Base-by-base conservation (phyloP, 2,329 filamentous ascomycete species). In the Ophioceras dolichostomum region DNA sequence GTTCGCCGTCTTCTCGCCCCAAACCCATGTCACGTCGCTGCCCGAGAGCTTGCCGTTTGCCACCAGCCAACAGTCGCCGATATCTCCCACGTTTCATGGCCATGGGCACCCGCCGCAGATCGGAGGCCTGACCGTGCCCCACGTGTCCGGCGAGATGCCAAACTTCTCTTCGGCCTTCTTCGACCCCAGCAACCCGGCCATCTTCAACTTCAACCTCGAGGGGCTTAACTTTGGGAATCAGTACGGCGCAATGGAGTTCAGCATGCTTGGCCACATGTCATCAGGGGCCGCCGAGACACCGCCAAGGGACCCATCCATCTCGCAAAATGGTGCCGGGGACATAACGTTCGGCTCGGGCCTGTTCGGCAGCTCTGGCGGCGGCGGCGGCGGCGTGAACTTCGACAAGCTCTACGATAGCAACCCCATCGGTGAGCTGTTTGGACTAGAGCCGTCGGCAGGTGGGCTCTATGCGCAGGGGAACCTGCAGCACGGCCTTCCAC, bases 161-260 rank as follows among this genome's bases (percentile, higher is more conserved):
- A 60, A 60, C 37, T 76, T 77, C 47, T 67, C 67, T 28, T 62
- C 60, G 3, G 57, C 72, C 39, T 68, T 93, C 21, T 94, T 95
- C 51, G 88, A 95, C 48, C 85, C 86, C 0, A 91, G 84, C 53
- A 91, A 96, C 54, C 86, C 88, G 4, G 83, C 87, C 1, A 63
- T 94, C 39, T 95, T 93, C 70, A 95, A 95, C 55, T 94, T 96
- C 57, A 88, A 96, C 55, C 75, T 95, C 10, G 87, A 93, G 39
- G 87, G 86, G 41, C 73, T 95, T 55, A 91, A 91, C 55, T 98
- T 96, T 57, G 88, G 87, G 39, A 96, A 91, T 54, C 86, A 94
- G 45, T 98, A 96, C 53, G 89, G 88, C 42, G 89, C 88, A 14
- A 70, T 94, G 57, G 91, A 96, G 57, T 95, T 96, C 56, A 83